Percentiles rank a stretch among this genome's conserved stretches.
Conservation (phyloP, 2,329 filamentous ascomycete species). For the Alternaria conjuncta region DNA sequence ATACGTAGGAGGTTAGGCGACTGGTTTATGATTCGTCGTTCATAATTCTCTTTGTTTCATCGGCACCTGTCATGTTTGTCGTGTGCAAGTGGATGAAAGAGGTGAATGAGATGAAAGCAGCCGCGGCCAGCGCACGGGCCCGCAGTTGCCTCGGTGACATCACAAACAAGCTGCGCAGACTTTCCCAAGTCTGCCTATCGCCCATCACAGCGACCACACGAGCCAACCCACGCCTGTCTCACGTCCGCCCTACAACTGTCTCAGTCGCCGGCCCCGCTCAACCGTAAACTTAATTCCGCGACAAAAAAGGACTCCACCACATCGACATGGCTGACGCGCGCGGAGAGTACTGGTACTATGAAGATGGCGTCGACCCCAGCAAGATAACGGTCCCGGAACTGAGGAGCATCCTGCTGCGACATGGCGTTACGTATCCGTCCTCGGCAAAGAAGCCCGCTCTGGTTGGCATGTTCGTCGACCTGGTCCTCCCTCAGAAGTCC, state of each 20-base stretch:
- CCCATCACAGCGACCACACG: conserved; percentile 1
- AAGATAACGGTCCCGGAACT: conserved; percentile 85
- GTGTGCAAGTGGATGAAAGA: background rate
- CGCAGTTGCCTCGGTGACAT: conserved; percentile 29
- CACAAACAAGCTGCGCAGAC: conserved; percentile 27
- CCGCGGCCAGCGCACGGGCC: conserved; percentile 1
- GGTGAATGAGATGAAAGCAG: background rate
- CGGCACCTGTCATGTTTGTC: background rate
- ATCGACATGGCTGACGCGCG: conserved; percentile 41
- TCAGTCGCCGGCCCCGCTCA: background rate
- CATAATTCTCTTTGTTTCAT: background rate
- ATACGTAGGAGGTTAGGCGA: background rate
- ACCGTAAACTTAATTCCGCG: background rate
- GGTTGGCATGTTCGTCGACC: conserved; percentile 79
- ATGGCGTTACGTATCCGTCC: conserved; percentile 84
- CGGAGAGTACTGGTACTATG: conserved; percentile 68
- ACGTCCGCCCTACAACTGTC: background rate
- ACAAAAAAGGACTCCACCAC: background rate
- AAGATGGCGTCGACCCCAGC: conserved; percentile 83
- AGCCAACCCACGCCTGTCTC: background rate
- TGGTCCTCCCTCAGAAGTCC: conserved; percentile 78
- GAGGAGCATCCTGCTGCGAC: conserved; percentile 87
- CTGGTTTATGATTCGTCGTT: background rate
- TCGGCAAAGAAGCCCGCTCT: conserved; percentile 92
- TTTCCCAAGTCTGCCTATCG: conserved; percentile 14